Base-by-base conservation (phyloP, 179 eudicot genomes). In the Beta corolliflora region DNA sequence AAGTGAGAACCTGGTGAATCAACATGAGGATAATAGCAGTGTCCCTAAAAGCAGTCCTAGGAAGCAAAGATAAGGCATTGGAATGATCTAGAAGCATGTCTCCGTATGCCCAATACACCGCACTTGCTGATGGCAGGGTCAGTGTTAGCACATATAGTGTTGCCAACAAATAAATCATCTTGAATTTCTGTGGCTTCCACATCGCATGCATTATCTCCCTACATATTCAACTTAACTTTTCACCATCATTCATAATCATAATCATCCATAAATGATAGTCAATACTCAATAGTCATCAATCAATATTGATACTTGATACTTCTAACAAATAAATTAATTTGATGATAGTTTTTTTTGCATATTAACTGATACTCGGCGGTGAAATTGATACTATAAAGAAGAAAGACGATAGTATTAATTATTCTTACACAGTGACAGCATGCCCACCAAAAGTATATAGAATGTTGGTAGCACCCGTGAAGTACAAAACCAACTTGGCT, bases 131-230 rank as follows among this genome's bases (percentile, higher is more conserved):
- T 66, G 98, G 98, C 5, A 94, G 85, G 9, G 98, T 94, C 77
- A 94, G 85, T 21, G 98, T 94, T 29, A 93, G 74, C 77, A 94
- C 98, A 83, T 94, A 94, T 8, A 93, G 23, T 31, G 98, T 94
- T 58, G 98, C 98, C 8, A 89, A 59, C 80, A 94, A 77, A 81
- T 94, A 94, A 77, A 94, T 91, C 60, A 82, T 52, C 88, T 94
- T 94, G 91, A 94, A 94, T 76, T 94, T 94, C 73, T 91, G 97
- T 60, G 98, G 98, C 84, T 94, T 94, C 98, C 98, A 94, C 98
- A 94, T 93, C 7, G 98, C 98, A 64, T 92, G 98, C 98, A 93
- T 93, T 82, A 93, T 94, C 82, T 92, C 97, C 88, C 98, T 94
- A 78, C 71, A 74, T 4, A 52, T 55, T 21, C 7, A 15, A 70